Base-by-base conservation (phyloP, 2,329 filamentous ascomycete species). In the Cladosporium sp. region DNA sequence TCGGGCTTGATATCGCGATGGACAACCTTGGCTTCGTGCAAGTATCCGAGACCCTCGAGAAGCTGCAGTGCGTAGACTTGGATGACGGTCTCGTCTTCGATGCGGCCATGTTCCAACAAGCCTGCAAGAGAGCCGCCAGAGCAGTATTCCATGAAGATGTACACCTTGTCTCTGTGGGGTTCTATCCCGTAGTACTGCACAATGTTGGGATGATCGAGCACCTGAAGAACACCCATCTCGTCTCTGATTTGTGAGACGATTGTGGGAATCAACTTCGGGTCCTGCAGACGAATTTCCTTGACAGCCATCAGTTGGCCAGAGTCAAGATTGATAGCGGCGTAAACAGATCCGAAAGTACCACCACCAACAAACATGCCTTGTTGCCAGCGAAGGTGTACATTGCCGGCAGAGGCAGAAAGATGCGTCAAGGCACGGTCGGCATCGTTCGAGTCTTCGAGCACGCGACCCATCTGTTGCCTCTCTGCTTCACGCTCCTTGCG, bases 61-160 rank as follows among this genome's bases (percentile, higher is more conserved):
- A 97, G 84, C 67, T 97, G 92, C 53, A 97, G 75, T 20, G 89
- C 88, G 67, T 97, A 97, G 36, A 97, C 92, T 83, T 94, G 94
- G 54, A 95, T 92, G 55, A 97, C 91, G 50, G 91, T 93, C 68
- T 98, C 93, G 64, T 97, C 94, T 72, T 96, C 93, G 56, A 98
- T 96, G 35, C 93, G 86, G 11, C 93, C 93, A 64, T 98, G 92
- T 67, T 98, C 93, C 36, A 98, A 76, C 46, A 98, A 74, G 43
- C 82, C 86, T 36, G 93, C 91, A 42, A 98, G 77, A 13, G 92
- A 97, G 16, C 93, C 93, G 45, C 93, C 92, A 4, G 90, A 94
- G 69, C 93, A 98, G 70, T 95, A 97, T 69, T 98, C 93, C 93
- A 98, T 98, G 67, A 98, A 98, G 59, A 98, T 96, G 70, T 97